Evolutionary conservation across 2,329 filamentous ascomycete genomes (phyloP).

Genomic region (Ceratocystis diversiconidia): DNA sequence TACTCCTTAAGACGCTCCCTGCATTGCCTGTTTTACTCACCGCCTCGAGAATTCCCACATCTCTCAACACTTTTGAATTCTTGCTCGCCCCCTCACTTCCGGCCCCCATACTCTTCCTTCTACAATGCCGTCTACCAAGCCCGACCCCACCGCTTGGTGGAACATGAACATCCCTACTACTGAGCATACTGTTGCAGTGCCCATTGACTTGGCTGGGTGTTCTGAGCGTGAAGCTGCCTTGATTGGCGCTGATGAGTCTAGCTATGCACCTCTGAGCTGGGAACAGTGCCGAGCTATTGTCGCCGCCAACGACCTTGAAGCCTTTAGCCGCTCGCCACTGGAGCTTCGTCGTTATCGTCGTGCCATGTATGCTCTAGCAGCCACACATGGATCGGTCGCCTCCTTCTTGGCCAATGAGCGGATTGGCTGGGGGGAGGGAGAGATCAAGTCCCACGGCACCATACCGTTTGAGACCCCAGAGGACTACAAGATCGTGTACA

Average conservation of each 20-base stretch:
- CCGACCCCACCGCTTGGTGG: constrained; percentile 50
- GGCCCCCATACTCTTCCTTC: not conserved
- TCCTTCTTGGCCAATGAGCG: constrained; percentile 58
- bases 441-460: not conserved
- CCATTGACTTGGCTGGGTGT: constrained; percentile 50
- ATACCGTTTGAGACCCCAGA: constrained; percentile 23
- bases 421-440: constrained; percentile 45
- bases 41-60: not conserved
- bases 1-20: not conserved
- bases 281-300: constrained; percentile 50
- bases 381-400: constrained; percentile 61
- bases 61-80: not conserved
- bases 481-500: constrained; percentile 63
- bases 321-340: constrained; percentile 62
- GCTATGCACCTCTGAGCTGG: constrained; percentile 55
- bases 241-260: constrained; percentile 53
- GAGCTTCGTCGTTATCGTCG: constrained; percentile 65
- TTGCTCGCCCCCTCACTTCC: not conserved
- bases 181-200: constrained; percentile 52
- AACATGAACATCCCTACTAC: constrained; percentile 58
- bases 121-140: not conserved
- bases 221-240: constrained; percentile 55
- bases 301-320: constrained; percentile 51
- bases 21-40: not conserved
- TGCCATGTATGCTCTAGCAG: constrained; percentile 49